Percentiles rank a stretch among this genome's conserved stretches.
phyloP scores from a whole-genome alignment of 345 rosid species.

The Lepidium sativum region DNA sequence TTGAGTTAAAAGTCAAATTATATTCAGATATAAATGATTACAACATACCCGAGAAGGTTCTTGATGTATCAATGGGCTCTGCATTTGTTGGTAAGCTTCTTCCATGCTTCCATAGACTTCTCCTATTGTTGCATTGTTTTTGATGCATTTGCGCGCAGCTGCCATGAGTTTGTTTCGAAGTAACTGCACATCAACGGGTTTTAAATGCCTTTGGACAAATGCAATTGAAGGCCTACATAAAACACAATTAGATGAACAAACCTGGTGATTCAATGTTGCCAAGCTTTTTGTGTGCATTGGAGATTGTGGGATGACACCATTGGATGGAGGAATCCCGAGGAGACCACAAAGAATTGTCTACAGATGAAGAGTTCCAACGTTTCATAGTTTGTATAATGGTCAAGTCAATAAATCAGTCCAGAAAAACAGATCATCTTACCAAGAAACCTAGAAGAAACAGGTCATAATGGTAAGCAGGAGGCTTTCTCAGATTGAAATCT shows the following conservation, averaged over 20 bases:
- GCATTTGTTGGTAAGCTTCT: conserved; percentile 70
- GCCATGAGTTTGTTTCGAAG: conserved; percentile 56
- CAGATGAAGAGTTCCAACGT: neutral
- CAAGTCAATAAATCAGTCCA: neutral
- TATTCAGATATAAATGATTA: neutral
- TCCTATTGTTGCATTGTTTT: conserved; percentile 48
- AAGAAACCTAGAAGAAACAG: conserved; percentile 81
- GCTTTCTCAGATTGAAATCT: conserved; percentile 85
- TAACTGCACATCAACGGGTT: conserved; percentile 33
- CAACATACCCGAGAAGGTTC: conserved; percentile 43
- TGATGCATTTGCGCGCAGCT: conserved; percentile 53
- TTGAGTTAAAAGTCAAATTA: neutral
- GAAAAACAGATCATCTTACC: conserved; percentile 35
- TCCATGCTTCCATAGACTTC: conserved; percentile 67
- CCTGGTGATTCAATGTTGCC: conserved; percentile 79
- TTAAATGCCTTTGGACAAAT: neutral
- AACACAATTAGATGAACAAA: conserved; percentile 5
- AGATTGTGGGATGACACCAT: conserved; percentile 82
- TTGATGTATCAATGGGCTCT: conserved; percentile 58
- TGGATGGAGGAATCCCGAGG: conserved; percentile 70
- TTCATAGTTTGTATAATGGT: neutral
- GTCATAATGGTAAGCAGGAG: conserved; percentile 83
- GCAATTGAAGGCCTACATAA: neutral
- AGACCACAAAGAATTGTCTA: conserved; percentile 76
- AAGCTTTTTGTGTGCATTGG: conserved; percentile 87